Evolutionary conservation across 768 basidiomycete species (phyloP).

Genomic region (Rhizopogon vulgaris): DNA sequence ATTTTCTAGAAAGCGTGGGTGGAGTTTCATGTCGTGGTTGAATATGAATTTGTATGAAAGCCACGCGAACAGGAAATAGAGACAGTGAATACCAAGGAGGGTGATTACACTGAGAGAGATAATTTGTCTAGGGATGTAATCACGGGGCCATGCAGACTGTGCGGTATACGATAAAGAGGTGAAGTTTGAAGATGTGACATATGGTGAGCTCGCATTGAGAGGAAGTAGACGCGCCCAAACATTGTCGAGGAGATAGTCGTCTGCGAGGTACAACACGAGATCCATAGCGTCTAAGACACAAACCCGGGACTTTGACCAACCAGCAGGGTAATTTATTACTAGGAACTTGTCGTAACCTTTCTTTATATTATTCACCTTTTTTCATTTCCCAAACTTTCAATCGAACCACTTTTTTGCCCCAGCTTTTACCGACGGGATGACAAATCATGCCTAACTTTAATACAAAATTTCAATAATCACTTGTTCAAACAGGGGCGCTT

Average conservation of each 20-base stretch:
- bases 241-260: constrained; percentile 71
- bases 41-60: constrained; percentile 83
- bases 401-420: constrained; percentile 24
- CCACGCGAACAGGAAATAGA: constrained; percentile 88
- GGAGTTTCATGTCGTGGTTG: constrained; percentile 92
- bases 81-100: constrained; percentile 68
- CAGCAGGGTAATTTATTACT: neutral
- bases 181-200: constrained; percentile 31
- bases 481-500: constrained; percentile 10
- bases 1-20: constrained; percentile 88
- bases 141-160: constrained; percentile 78
- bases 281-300: constrained; percentile 55
- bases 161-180: constrained; percentile 31
- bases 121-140: constrained; percentile 74
- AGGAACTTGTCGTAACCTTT: constrained; percentile 2
- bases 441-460: neutral
- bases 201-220: constrained; percentile 29
- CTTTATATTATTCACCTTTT: constrained; percentile 10
- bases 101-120: constrained; percentile 69
- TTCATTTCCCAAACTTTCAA: neutral
- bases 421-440: constrained; percentile 6
- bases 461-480: neutral
- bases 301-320: neutral
- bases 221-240: constrained; percentile 77
- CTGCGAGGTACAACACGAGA: constrained; percentile 63